Conservation (phyloP, 768 basidiomycete genomes). For the Scleroderma citrinum region DNA sequence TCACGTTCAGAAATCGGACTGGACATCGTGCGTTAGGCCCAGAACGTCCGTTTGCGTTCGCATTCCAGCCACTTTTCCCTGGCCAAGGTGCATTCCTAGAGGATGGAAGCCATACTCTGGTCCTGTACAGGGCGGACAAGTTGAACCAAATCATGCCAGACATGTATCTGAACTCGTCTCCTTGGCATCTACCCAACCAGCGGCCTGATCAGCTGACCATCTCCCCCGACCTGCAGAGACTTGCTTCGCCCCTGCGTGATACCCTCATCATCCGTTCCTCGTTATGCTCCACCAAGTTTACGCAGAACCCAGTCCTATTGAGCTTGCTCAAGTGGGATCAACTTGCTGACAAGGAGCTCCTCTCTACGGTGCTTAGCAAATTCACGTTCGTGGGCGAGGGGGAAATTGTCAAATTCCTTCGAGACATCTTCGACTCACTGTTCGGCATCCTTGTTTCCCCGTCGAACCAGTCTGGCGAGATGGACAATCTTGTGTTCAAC, state of each 20-base stretch:
- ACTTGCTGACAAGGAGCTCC: conserved; percentile 53
- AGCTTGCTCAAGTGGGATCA: conserved; percentile 79
- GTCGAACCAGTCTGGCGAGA: conserved; percentile 66
- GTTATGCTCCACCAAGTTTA: conserved; percentile 87
- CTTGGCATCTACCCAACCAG: conserved; percentile 51
- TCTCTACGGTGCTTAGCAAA: conserved; percentile 69
- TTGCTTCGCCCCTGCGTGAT: conserved; percentile 70
- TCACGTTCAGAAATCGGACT: conserved; percentile 80
- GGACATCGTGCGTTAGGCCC: conserved; percentile 42
- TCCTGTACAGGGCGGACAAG: conserved; percentile 82
- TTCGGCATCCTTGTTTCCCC: conserved; percentile 82
- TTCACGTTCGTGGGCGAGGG: conserved; percentile 92
- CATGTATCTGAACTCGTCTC: conserved; percentile 66
- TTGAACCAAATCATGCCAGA: conserved; percentile 54
- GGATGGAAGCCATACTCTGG: conserved; percentile 81
- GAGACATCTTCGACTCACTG: conserved; percentile 87
- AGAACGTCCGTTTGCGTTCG: conserved; percentile 88
- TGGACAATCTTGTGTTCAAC: conserved; percentile 85
- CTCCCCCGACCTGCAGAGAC: conserved; percentile 54
- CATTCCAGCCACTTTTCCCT: conserved; percentile 82
- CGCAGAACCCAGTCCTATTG: conserved; percentile 83
- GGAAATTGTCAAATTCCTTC: conserved; percentile 89
- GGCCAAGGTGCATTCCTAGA: conserved; percentile 73
- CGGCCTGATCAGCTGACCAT: conserved; percentile 54
- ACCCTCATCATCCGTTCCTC: conserved; percentile 79